A percentile compares a stretch with the other conserved stretches of the same genome.
phyloP scores from a whole-genome alignment of 2,329 filamentous ascomycete genomes.

The Dothidotthia symphoricarpi region DNA sequence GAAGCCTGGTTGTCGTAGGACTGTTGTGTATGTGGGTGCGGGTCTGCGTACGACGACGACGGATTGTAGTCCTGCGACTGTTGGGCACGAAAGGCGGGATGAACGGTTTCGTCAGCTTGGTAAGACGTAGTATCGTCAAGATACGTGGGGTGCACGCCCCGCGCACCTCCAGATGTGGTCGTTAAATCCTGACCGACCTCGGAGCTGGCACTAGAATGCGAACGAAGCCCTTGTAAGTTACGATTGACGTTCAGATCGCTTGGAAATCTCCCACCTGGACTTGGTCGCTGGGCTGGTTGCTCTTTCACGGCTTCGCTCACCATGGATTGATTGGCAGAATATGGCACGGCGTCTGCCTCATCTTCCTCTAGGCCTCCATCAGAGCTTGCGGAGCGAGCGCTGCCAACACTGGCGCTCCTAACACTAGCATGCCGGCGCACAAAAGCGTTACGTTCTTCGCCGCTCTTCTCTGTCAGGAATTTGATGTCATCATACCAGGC shows the following conservation, averaged over 20 bases:
- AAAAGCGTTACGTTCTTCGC: slow-evolving; percentile 84
- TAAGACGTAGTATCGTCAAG: slow-evolving; percentile 16
- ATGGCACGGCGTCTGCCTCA: slow-evolving; percentile 64
- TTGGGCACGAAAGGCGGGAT: slow-evolving; percentile 7
- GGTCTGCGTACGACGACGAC: slow-evolving; percentile 14
- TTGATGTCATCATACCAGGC: slow-evolving; percentile 96
- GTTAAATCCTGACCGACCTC: slow-evolving; percentile 60
- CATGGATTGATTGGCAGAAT: slow-evolving; percentile 58
- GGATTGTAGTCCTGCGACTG: slow-evolving; percentile 15
- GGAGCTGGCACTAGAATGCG: slow-evolving; percentile 79
- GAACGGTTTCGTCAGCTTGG: slow-evolving; percentile 16
- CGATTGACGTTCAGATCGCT: slow-evolving; percentile 87
- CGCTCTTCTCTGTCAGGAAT: slow-evolving; percentile 79
- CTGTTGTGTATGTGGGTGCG: slow-evolving; percentile 16
- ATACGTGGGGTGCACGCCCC: slow-evolving; percentile 39
- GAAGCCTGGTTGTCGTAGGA: slow-evolving; percentile 2
- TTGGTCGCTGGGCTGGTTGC: slow-evolving; percentile 63
- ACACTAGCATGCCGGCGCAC: slow-evolving; percentile 78
- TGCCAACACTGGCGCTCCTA: slow-evolving; percentile 69
- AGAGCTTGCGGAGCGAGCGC: slow-evolving; percentile 52
- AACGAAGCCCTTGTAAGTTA: slow-evolving; percentile 75
- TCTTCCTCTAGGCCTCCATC: slow-evolving; percentile 47
- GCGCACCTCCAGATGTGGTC: slow-evolving; percentile 56
- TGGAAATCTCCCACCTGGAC: slow-evolving; percentile 95
- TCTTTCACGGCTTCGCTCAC: slow-evolving; percentile 37